Conservation (phyloP, 805 yeast species). For the Starmera dryadoides region DNA sequence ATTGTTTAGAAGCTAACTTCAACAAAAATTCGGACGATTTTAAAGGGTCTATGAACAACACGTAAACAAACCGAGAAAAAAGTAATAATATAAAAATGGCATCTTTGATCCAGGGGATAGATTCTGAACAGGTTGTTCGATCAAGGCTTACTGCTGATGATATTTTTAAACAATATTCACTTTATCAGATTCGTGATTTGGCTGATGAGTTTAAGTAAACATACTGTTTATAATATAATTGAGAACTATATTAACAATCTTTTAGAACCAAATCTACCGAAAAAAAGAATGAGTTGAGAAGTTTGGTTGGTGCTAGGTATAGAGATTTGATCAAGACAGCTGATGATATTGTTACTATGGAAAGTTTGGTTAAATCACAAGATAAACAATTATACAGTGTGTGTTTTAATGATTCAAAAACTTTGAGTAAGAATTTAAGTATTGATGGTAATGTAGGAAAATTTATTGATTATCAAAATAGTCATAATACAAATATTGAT, state of each 20-base stretch:
- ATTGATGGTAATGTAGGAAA: constrained; percentile 11
- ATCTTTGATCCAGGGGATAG: not conserved
- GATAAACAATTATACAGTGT: constrained; percentile 15
- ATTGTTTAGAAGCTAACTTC: too few relatives aligned
- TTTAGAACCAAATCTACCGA: not conserved
- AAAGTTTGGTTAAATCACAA: constrained; percentile 8
- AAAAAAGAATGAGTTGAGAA: constrained; percentile 11
- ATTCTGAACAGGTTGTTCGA: not conserved
- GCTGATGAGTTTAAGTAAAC: not conserved
- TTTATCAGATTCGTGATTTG: not conserved
- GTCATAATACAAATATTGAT: not conserved
- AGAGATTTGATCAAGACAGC: constrained; percentile 18
- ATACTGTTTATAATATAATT: not conserved
- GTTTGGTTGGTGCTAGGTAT: constrained; percentile 18
- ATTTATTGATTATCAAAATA: not conserved
- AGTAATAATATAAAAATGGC: too few relatives aligned
- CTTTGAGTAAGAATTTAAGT: constrained; percentile 6
- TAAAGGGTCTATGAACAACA: too few relatives aligned
- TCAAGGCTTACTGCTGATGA: not conserved
- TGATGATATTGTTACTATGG: constrained; percentile 18
- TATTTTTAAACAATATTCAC: not conserved
- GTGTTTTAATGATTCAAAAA: constrained; percentile 11
- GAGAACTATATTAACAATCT: too few relatives aligned
- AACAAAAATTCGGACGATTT: too few relatives aligned
- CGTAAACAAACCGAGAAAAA: too few relatives aligned